Evolutionary conservation across 2,329 filamentous ascomycete species (phyloP), one percentile per base, ranked within the genome.

Genomic region (Microsporum canis): DNA sequence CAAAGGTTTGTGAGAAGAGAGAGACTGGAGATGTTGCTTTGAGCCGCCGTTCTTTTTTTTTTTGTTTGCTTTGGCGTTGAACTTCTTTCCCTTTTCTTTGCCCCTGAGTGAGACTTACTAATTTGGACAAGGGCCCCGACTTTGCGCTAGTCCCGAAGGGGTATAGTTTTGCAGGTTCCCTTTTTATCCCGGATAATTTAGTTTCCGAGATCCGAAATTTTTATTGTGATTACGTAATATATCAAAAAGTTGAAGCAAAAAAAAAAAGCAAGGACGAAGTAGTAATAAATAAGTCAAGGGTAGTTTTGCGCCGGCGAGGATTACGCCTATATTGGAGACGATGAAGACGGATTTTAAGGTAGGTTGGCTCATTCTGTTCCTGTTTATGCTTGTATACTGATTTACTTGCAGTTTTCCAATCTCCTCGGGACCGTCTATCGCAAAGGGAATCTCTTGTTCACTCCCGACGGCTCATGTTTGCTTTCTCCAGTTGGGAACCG

Each of bases 321-420:
- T 23, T 38, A 41, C 36, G 5, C 23, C 14, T 41, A 17, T 58
- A 31, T 29, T 45, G 59, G 61, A 65, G 64, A 81, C 65, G 63
- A 99, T 99, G 94, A 99, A 97, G 88, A 97, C 91, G 67, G 92
- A 97, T 78, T 99, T 97, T 76, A 95, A 94, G 85, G 92, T 95
- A 75, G 62, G 63, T 23, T n/a, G 5, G n/a, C 27, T 17, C 14
- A n/a, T 17, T 23, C 38, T n/a, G 2, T 12, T 55, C 27, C 29
- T 33, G 47, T 3, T 34, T 58, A 7, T 12, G 27, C 7, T 31
- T 6, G 17, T 34, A 43, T 57, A 49, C 62, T 77, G 61, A 77
- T 63, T 6, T 6, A 12, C 29, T n/a, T 49, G 1, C 70, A 96
- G 91, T 99, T 99, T 78, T 96, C 92, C 74, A 99, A 97, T 77